Evolutionary conservation across 1,284 basidiomycete species (phyloP), one percentile per base, ranked within the genome.

Genomic region (Blastosporella zonata): DNA sequence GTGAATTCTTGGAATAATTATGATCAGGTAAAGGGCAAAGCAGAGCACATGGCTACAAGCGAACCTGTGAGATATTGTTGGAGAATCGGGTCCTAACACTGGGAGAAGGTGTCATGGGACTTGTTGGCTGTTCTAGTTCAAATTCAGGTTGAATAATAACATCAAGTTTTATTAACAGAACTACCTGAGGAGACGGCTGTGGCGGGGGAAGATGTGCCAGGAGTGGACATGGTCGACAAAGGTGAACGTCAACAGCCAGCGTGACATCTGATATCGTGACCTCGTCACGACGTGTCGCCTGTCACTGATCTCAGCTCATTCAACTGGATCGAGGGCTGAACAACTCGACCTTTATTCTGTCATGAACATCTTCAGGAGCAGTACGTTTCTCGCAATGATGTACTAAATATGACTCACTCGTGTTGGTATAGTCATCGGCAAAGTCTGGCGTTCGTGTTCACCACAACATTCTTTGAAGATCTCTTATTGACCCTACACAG

Each of bases 361-460:
- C 52, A 78, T 77, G 75, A 77, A 78, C 57, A 76, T 77, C 45
- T 78, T 77, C 72, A 87, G 83, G 70, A 93, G 83, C 66, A 69
- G 93, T 94, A 61, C 71, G 91, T 80, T 35, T 36, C 40, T 8
- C 23, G 12, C 50, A 18, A 47, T 53, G 8, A 37, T 27, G 41
- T 33, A 33, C 22, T 28, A 50, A 22, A 53, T 45, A 9, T 8
- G 33, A 44, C 34, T 39, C 50, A 45, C 41, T 34, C 53, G 59
- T 33, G 58, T 54, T 52, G 21, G 47, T 51, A 34, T 60, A 96
- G 93, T 96, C 35, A 81, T 96, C 55, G 88, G 90, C 59, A 92
- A 87, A 79, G 93, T 97, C 70, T 95, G 93, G 93, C 92, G 93
- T 94, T 69, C 67, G 90, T 80, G 25, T 40, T 46, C 35, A 46